Evolutionary conservation across 805 yeast genomes (phyloP).

Genomic region (Wickerhamiella sergipiensis): DNA sequence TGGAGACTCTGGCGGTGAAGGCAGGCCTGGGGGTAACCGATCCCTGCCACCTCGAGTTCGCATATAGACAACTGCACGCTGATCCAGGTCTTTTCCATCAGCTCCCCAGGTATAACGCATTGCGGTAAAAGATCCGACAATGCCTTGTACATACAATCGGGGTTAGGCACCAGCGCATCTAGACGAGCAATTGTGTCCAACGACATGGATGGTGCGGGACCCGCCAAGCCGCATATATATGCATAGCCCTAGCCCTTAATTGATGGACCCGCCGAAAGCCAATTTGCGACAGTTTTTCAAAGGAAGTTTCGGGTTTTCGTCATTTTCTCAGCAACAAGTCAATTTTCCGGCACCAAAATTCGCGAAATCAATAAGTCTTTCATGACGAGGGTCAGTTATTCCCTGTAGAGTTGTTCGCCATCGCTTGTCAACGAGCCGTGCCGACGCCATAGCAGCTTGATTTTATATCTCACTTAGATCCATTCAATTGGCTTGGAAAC

Average conservation of each 20-base stretch:
- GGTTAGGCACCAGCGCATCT: constrained; percentile 13
- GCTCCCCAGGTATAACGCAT: constrained; percentile 14
- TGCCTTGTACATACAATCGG: constrained; percentile 18
- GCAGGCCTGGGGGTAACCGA: constrained; percentile 19
- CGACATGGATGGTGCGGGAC: constrained; percentile 5
- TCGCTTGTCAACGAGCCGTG: no score
- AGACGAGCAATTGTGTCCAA: constrained; percentile 10
- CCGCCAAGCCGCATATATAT: background rate
- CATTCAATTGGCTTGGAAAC: no score
- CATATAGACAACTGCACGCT: constrained; percentile 20
- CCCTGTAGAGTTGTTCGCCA: no score
- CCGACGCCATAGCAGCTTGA: no score
- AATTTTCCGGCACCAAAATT: no score
- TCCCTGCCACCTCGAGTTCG: constrained; percentile 20
- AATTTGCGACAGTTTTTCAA: no score
- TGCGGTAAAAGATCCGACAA: constrained; percentile 16
- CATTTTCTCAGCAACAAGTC: no score
- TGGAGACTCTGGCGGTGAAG: background rate
- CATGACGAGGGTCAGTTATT: no score
- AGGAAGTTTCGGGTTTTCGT: no score
- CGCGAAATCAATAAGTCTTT: no score
- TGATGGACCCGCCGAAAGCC: background rate
- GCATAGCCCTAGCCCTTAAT: background rate
- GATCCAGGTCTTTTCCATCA: constrained; percentile 14
- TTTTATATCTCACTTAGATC: no score